Evolutionary conservation across 305 asterid genomes (phyloP).

Genomic region (Fraxinus velutina): DNA sequence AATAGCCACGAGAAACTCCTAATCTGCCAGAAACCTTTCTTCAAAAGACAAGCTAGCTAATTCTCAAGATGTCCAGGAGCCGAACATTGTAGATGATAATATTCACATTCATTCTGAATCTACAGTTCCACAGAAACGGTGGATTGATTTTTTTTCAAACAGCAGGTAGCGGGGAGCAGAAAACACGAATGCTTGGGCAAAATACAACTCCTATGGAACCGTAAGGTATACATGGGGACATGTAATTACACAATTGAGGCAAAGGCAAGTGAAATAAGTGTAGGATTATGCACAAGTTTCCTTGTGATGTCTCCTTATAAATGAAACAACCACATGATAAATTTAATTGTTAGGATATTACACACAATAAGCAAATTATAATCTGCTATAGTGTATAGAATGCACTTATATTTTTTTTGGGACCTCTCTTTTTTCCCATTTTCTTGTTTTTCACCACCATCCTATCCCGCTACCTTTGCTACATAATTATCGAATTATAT

Average conservation of each 20-base stretch:
- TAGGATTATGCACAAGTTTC: conserved; percentile 34
- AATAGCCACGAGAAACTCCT: conserved; percentile 76
- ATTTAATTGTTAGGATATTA: conserved; percentile 39
- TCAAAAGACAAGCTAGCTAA: conserved; percentile 63
- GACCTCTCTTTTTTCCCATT: neutral
- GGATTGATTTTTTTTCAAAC: conserved; percentile 27
- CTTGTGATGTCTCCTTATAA: conserved; percentile 39
- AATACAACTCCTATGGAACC: conserved; percentile 58
- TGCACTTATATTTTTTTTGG: neutral
- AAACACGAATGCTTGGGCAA: conserved; percentile 19
- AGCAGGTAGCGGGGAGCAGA: conserved; percentile 27
- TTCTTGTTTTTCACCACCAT: neutral
- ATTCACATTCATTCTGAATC: conserved; percentile 42
- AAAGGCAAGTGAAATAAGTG: conserved; percentile 37
- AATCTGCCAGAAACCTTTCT: conserved; percentile 90
- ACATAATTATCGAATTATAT: neutral
- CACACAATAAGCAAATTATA: conserved; percentile 30
- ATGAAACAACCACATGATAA: conserved; percentile 40
- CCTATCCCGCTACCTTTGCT: neutral
- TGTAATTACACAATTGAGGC: conserved; percentile 50
- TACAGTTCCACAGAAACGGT: conserved; percentile 35
- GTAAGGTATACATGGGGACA: conserved; percentile 70
- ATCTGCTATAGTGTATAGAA: conserved; percentile 36
- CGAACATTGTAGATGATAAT: conserved; percentile 34
- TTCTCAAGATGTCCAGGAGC: conserved; percentile 15